These are phyloP conservation scores for Bryum argenteum DNA, from an alignment of 225 moss, liverwort and hornwort species.

Conservation along the genomic window DNA sequence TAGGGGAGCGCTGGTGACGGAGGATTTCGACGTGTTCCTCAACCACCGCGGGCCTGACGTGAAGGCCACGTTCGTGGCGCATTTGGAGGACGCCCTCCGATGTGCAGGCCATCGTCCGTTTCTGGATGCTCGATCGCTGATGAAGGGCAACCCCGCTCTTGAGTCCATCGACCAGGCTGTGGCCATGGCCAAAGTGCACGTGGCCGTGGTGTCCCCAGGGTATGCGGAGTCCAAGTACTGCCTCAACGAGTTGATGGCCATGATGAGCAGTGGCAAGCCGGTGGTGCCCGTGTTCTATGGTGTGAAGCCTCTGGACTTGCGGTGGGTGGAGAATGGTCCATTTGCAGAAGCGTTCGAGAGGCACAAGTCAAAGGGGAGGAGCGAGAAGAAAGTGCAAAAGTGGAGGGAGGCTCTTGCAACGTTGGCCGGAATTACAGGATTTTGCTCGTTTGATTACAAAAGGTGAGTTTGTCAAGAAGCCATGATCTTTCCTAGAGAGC, in stretches of 20 bases:
- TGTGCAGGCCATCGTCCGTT: background rate
- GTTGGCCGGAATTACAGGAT: too few relatives aligned
- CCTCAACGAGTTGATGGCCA: slow-evolving; percentile 12
- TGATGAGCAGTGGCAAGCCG: background rate
- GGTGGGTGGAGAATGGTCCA: background rate
- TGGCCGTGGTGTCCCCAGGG: slow-evolving; percentile 9
- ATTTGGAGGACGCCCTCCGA: slow-evolving; percentile 8
- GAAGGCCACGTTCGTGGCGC: slow-evolving; percentile 5
- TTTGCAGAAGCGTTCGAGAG: slow-evolving; percentile 2
- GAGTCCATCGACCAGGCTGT: too few relatives aligned
- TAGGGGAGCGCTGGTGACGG: background rate
- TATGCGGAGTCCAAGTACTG: slow-evolving; percentile 19
- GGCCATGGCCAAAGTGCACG: slow-evolving; percentile 4
- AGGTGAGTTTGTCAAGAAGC: too few relatives aligned
- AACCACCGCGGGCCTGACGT: slow-evolving; percentile 23
- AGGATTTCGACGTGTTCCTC: slow-evolving; percentile 3
- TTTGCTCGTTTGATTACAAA: too few relatives aligned
- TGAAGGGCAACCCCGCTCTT: background rate
- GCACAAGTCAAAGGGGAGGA: background rate
- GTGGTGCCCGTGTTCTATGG: slow-evolving; percentile 11
- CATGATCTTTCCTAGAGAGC: too few relatives aligned
- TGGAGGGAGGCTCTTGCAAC: too few relatives aligned
- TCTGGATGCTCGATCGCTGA: background rate
- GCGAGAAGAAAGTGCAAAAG: too few relatives aligned
- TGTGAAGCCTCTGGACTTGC: background rate